Evolutionary conservation across 176 grass and related monocot species (phyloP).

Genomic region (Zizania latifolia): DNA sequence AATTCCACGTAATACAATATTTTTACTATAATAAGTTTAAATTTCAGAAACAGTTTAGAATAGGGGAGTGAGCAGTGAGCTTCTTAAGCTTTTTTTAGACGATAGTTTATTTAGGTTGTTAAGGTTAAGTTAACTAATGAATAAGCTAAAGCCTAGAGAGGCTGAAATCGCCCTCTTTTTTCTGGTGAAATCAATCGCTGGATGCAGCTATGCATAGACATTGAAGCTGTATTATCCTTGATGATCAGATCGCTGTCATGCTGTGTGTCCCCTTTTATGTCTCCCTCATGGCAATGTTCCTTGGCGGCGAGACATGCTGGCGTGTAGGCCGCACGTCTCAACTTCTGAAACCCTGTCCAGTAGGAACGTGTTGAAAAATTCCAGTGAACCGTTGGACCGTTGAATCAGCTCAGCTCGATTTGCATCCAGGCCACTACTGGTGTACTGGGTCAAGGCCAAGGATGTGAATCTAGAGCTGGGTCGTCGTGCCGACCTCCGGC

Average conservation of each 20-base stretch:
- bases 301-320: constrained; percentile 10
- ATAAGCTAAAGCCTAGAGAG: too few relatives aligned
- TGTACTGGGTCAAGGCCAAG: constrained; percentile 13
- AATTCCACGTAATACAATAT: too few relatives aligned
- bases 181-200: not conserved
- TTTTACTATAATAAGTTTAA: too few relatives aligned
- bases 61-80: too few relatives aligned
- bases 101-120: too few relatives aligned
- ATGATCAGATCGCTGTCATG: not conserved
- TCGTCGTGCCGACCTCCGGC: constrained; percentile 28
- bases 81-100: too few relatives aligned
- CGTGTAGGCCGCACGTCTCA: constrained; percentile 25
- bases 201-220: not conserved
- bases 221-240: not conserved
- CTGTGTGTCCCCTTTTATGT: not conserved
- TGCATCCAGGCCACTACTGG: not conserved
- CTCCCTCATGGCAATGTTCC: not conserved
- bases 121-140: too few relatives aligned
- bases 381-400: not conserved
- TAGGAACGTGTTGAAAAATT: not conserved
- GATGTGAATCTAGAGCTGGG: not conserved
- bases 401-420: not conserved
- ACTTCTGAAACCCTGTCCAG: constrained; percentile 20
- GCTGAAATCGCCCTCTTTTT: not conserved
- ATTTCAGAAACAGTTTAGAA: too few relatives aligned